Percentiles rank a stretch among this genome's conserved stretches.
Conservation (phyloP, 2,329 filamentous ascomycete species). For the Aspergillus novoparasiticus region DNA sequence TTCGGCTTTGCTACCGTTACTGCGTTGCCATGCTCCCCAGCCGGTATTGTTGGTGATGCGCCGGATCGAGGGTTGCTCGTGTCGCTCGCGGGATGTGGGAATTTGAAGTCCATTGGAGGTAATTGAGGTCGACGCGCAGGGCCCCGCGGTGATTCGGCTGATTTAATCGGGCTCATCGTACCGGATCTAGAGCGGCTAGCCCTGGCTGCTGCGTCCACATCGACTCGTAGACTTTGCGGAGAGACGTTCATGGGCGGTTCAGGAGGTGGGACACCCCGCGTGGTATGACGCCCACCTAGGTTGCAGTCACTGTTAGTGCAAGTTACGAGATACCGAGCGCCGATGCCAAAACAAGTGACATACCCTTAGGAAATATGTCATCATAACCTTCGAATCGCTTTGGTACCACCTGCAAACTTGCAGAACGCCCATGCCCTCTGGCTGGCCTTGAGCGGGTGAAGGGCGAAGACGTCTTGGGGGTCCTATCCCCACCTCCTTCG, state of each 20-base stretch:
- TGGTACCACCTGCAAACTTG: conserved; percentile 76
- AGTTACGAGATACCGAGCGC: neutral
- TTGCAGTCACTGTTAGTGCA: conserved; percentile 12
- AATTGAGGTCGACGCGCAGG: conserved; percentile 42
- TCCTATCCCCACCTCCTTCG: conserved; percentile 41
- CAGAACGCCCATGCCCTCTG: conserved; percentile 73
- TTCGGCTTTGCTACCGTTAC: conserved; percentile 19
- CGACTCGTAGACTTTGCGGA: conserved; percentile 34
- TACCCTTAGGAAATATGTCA: conserved; percentile 45
- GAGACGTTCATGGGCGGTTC: conserved; percentile 35
- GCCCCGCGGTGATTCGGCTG: conserved; percentile 43
- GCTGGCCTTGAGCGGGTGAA: conserved; percentile 54
- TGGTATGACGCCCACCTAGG: conserved; percentile 36
- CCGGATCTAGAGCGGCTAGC: conserved; percentile 26
- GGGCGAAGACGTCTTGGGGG: conserved; percentile 31
- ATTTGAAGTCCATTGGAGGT: conserved; percentile 56
- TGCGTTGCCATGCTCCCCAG: conserved; percentile 24
- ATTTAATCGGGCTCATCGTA: conserved; percentile 35
- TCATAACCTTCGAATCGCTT: conserved; percentile 48
- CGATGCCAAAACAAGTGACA: neutral
- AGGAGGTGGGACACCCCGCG: conserved; percentile 33
- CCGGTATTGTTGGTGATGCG: conserved; percentile 33
- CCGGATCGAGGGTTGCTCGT: conserved; percentile 26
- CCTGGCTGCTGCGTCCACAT: conserved; percentile 34
- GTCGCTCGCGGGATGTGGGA: conserved; percentile 49